Conservation (phyloP, 1,139 yeast species). For the Taphrina pruni region DNA sequence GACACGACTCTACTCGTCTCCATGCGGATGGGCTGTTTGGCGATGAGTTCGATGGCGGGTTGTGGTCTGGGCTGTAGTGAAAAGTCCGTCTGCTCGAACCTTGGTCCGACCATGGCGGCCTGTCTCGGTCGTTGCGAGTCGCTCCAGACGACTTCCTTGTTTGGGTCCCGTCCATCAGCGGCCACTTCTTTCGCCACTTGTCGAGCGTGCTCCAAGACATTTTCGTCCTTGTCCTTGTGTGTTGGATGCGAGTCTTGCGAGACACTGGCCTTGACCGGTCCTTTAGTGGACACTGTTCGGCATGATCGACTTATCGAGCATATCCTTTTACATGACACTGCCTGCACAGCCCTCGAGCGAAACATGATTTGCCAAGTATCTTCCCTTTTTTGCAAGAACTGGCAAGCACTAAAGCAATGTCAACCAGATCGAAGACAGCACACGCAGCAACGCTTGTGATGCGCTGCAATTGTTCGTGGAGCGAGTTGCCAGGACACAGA, state of each 20-base stretch:
- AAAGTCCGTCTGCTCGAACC: constrained; percentile 76
- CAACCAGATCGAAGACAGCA: no score
- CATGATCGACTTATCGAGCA: not conserved
- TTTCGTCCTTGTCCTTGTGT: constrained; percentile 32
- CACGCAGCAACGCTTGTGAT: not conserved
- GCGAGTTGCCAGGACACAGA: not conserved
- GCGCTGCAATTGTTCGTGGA: not conserved
- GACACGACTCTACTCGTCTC: constrained; percentile 71
- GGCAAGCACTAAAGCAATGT: no score
- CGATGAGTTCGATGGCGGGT: constrained; percentile 84
- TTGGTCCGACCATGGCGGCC: constrained; percentile 66
- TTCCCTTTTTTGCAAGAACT: no score
- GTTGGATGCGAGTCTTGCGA: constrained; percentile 14
- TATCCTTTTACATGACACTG: constrained; percentile 4
- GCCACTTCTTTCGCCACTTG: constrained; percentile 39
- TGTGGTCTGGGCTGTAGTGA: constrained; percentile 70
- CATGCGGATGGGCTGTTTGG: constrained; percentile 72
- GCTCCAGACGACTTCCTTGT: constrained; percentile 74
- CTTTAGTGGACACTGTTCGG: constrained; percentile 29
- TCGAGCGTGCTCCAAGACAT: constrained; percentile 40
- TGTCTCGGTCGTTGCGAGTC: constrained; percentile 67
- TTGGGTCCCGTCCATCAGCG: constrained; percentile 69
- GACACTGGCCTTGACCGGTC: constrained; percentile 27
- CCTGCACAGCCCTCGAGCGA: not conserved
- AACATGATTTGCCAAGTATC: not conserved